phyloP scores from a whole-genome alignment of 352 stramenopile species.

The Phytophthora foliorum region DNA sequence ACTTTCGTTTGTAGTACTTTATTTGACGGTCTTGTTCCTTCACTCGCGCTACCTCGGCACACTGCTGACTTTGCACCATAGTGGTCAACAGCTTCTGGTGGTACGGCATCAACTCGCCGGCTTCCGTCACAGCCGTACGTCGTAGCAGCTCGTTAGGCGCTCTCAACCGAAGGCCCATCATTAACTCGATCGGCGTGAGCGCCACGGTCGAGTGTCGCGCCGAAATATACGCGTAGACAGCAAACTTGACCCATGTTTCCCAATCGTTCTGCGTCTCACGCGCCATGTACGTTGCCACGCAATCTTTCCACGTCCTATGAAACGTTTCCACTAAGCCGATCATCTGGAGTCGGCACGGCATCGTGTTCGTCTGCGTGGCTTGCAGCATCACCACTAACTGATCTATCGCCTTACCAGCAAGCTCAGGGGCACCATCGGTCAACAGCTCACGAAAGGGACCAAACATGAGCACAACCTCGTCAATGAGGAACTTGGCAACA shows the following conservation, averaged over 20 bases:
- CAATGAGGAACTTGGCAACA: neutral
- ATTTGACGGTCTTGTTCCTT: neutral
- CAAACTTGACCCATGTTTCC: neutral
- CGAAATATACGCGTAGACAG: conserved; percentile 2
- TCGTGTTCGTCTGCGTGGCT: neutral
- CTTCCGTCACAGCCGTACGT: neutral
- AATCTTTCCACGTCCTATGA: neutral
- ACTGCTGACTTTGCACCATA: neutral
- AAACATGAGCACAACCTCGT: neutral
- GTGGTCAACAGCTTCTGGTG: neutral
- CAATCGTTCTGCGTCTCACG: neutral
- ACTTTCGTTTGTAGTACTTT: neutral
- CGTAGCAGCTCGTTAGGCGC: conserved; percentile 5
- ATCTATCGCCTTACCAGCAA: neutral
- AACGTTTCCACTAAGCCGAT: neutral
- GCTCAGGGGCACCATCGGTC: neutral
- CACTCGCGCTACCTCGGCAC: neutral
- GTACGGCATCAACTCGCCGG: neutral
- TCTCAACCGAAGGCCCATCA: neutral
- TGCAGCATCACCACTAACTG: neutral
- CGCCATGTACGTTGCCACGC: neutral
- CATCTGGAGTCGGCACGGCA: conserved; percentile 4
- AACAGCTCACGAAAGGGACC: conserved; percentile 1
- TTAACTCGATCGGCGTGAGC: neutral
- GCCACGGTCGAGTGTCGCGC: neutral